phyloP scores from a whole-genome alignment of 768 basidiomycete genomes.

The Tulasnella calospora region DNA sequence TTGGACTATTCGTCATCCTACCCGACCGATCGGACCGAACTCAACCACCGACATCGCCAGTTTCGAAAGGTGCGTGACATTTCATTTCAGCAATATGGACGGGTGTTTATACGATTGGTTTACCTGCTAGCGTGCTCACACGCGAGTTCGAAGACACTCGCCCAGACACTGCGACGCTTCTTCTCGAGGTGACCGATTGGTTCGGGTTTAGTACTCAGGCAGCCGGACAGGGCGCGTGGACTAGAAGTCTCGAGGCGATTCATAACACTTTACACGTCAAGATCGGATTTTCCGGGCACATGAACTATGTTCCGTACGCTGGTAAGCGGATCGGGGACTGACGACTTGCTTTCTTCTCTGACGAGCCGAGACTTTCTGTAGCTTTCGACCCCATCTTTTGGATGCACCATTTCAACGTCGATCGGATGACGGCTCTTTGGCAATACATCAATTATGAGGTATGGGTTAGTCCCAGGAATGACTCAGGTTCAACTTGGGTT shows the following conservation, averaged over 20 bases:
- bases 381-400: slow-evolving; percentile 25
- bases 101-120: no score
- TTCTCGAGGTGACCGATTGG: neutral
- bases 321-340: neutral
- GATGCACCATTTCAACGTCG: slow-evolving; percentile 22
- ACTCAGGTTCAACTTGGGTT: neutral
- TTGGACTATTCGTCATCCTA: neutral
- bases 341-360: neutral
- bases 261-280: slow-evolving; percentile 11
- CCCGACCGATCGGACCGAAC: neutral
- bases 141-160: neutral
- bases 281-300: slow-evolving; percentile 9
- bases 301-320: neutral
- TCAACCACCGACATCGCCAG: neutral
- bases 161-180: neutral
- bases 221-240: neutral
- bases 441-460: neutral
- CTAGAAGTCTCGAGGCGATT: slow-evolving; percentile 20
- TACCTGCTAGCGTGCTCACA: neutral
- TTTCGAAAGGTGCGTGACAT: neutral
- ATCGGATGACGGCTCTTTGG: slow-evolving; percentile 12
- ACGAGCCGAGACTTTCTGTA: neutral
- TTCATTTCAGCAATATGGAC: no score
- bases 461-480: neutral
- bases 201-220: neutral